These are phyloP conservation scores for Aspergillus indologenus DNA, from an alignment of 495 filamentous ascomycete genomes.

Conservation along the genomic window DNA sequence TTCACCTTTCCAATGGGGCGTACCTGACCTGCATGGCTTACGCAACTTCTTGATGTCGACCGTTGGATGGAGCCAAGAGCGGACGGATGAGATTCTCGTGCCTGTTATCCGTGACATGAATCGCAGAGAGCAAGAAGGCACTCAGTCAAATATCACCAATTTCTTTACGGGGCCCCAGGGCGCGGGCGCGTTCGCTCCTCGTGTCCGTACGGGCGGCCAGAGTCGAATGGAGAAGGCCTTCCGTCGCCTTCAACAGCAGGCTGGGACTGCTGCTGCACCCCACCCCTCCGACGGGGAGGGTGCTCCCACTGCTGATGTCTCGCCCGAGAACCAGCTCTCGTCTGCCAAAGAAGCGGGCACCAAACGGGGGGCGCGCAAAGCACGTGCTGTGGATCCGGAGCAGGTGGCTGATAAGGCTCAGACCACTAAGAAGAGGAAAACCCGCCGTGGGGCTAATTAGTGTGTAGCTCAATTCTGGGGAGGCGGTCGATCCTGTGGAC, in stretches of 20 bases:
- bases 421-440: slow-evolving; percentile 20
- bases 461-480: not conserved
- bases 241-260: slow-evolving; percentile 59
- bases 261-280: slow-evolving; percentile 39
- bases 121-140: slow-evolving; percentile 76
- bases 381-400: not conserved
- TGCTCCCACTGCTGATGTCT: not conserved
- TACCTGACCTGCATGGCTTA: slow-evolving; percentile 84
- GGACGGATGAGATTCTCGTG: slow-evolving; percentile 91
- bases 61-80: slow-evolving; percentile 85
- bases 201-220: slow-evolving; percentile 55
- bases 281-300: slow-evolving; percentile 6
- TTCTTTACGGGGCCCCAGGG: slow-evolving; percentile 70
- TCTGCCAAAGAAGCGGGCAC: slow-evolving; percentile 14
- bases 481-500: too few species aligned
- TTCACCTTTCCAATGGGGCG: slow-evolving; percentile 87
- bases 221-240: slow-evolving; percentile 85
- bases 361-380: slow-evolving; percentile 17
- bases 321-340: slow-evolving; percentile 1
- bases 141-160: slow-evolving; percentile 92
- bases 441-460: slow-evolving; percentile 9
- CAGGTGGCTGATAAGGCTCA: slow-evolving; percentile 9
- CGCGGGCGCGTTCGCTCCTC: slow-evolving; percentile 74
- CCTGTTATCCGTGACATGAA: slow-evolving; percentile 97
- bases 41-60: slow-evolving; percentile 87